Evolutionary conservation across 2,329 filamentous ascomycete species (phyloP).

Genomic region (Apiospora pterosperma): DNA sequence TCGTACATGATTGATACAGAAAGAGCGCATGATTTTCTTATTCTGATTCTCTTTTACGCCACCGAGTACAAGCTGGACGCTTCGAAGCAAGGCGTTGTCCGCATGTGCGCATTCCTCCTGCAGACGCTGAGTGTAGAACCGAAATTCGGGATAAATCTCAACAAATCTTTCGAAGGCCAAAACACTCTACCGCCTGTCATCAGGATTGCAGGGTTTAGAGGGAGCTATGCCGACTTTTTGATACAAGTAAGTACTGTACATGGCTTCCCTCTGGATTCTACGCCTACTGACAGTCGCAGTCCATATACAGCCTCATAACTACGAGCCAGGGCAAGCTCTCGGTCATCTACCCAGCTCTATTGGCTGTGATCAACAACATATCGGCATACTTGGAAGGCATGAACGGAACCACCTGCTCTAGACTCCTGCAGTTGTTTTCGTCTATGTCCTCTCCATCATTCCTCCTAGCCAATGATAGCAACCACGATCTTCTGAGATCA

Average conservation of each 20-base stretch:
- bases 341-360: constrained; percentile 84
- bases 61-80: constrained; percentile 83
- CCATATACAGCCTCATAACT: constrained; percentile 88
- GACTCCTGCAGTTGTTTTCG: constrained; percentile 81
- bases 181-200: constrained; percentile 82
- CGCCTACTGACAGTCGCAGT: constrained; percentile 44
- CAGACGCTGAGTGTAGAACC: constrained; percentile 93
- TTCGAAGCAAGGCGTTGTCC: constrained; percentile 85
- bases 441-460: constrained; percentile 95
- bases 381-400: constrained; percentile 79
- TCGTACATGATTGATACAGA: constrained; percentile 97
- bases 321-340: constrained; percentile 86
- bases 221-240: constrained; percentile 90
- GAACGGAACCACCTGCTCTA: constrained; percentile 70
- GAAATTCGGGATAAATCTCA: constrained; percentile 85
- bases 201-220: constrained; percentile 77
- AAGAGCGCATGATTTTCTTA: constrained; percentile 86
- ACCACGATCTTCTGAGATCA: constrained; percentile 76
- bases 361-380: constrained; percentile 92
- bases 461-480: constrained; percentile 85
- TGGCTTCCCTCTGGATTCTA: constrained; percentile 14
- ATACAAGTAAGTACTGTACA: constrained; percentile 66
- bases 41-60: constrained; percentile 88
- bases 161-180: constrained; percentile 83
- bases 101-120: constrained; percentile 96